Base-by-base conservation (phyloP, 768 basidiomycete species). In the Lactifluus hygrophoroides region DNA sequence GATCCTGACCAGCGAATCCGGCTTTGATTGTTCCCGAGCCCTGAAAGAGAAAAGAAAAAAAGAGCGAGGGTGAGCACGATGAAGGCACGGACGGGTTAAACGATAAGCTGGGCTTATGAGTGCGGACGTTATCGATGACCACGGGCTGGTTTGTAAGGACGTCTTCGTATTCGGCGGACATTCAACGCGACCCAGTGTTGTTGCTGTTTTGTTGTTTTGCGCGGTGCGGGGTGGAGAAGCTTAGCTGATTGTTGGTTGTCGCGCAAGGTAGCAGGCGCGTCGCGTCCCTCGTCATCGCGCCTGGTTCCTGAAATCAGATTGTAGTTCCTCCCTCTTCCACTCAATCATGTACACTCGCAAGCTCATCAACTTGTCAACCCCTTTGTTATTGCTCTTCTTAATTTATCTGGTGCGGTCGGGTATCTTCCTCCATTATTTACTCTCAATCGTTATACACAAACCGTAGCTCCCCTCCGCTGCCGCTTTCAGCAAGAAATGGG, bases 11-110 rank as follows among this genome's bases (percentile, higher is more conserved):
- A 54, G 96, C 96, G 70, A 99, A 99, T 40, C 96, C 96, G 60
- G 96, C 96, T 73, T 98, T 99, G 71, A 99, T 95, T 23, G 92
- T 93, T 28, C 96, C 96, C 56, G 95, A 96, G 61, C 96, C 96
- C 93, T 98, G n/a, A n/a, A n/a, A 71, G n/a, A 53, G 58, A 49
- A 34, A n/a, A 40, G 28, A 32, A 57, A 63, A n/a, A n/a, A n/a
- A n/a, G n/a, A n/a, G n/a, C n/a, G n/a, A n/a, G n/a, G n/a, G n/a
- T n/a, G n/a, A n/a, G n/a, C n/a, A n/a, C n/a, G n/a, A n/a, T n/a
- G n/a, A n/a, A n/a, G n/a, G n/a, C n/a, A n/a, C n/a, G n/a, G n/a
- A n/a, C n/a, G n/a, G n/a, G n/a, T n/a, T n/a, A n/a, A n/a, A n/a
- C 44, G 54, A 58, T 58, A 62, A 40, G 50, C 11, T n/a, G 21